phyloP scores from a whole-genome alignment of 176 grass and related monocot species.

The Avena atlantica region DNA sequence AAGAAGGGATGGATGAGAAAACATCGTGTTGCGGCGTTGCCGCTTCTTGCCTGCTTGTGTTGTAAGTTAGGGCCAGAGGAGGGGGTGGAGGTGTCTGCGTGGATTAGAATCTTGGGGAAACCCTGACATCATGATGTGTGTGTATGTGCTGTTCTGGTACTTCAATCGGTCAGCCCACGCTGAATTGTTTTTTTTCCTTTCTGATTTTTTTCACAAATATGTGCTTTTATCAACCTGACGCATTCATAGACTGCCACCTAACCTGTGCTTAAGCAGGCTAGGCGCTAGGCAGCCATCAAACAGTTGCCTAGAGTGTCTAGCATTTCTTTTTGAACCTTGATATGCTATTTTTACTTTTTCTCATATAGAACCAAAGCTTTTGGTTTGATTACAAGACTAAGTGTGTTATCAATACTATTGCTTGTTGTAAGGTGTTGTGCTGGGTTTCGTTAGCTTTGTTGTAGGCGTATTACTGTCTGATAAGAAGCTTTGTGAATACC shows the following conservation, averaged over 20 bases:
- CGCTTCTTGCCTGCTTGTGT: background rate
- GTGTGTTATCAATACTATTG: background rate
- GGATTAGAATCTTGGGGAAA: background rate
- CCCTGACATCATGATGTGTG: background rate
- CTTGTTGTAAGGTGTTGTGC: background rate
- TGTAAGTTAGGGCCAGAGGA: background rate
- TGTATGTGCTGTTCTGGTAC: background rate
- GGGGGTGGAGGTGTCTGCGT: background rate
- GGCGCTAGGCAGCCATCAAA: background rate
- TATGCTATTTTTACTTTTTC: background rate
- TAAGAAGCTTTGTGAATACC: constrained; percentile 18
- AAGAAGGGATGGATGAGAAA: too few relatives aligned
- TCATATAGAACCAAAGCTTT: background rate
- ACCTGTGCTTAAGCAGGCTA: background rate
- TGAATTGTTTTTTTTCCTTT: background rate
- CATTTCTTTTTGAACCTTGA: background rate
- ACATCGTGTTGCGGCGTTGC: background rate
- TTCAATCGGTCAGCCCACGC: background rate
- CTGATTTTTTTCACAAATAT: background rate
- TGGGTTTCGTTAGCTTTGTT: constrained; percentile 13
- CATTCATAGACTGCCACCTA: background rate
- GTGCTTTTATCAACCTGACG: background rate
- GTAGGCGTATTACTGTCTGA: background rate
- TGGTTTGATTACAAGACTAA: background rate
- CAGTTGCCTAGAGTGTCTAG: background rate